Evolutionary conservation across 768 basidiomycete genomes (phyloP).

Genomic region (Suillus clintonianus): DNA sequence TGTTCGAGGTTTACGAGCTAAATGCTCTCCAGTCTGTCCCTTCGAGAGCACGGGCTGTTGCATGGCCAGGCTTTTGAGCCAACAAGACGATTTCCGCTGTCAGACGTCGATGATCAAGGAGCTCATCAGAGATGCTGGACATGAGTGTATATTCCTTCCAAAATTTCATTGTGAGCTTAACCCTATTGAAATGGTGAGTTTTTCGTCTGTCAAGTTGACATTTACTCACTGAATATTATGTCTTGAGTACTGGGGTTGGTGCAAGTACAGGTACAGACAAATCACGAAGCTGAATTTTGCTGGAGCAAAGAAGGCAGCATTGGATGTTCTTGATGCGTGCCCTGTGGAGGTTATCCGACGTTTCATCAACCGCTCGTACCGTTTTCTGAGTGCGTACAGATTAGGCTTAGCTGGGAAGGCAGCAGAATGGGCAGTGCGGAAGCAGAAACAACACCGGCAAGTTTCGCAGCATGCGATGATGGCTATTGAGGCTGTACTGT

Average conservation of each 20-base stretch:
- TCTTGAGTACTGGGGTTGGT: slow-evolving; percentile 8
- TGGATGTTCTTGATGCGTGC: slow-evolving; percentile 40
- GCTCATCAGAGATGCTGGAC: slow-evolving; percentile 22
- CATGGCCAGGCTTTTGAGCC: slow-evolving; percentile 26
- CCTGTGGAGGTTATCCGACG: slow-evolving; percentile 34
- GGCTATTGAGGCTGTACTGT: neutral
- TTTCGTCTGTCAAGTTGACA: no score
- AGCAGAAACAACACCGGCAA: slow-evolving; percentile 35
- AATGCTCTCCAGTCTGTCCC: slow-evolving; percentile 32
- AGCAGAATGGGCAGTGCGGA: slow-evolving; percentile 39
- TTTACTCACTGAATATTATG: neutral
- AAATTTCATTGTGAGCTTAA: slow-evolving; percentile 43
- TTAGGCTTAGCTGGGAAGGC: slow-evolving; percentile 36
- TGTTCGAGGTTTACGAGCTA: slow-evolving; percentile 30
- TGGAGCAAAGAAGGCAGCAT: no score
- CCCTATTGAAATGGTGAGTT: slow-evolving; percentile 17
- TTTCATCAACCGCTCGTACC: slow-evolving; percentile 39
- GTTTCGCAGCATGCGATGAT: slow-evolving; percentile 18
- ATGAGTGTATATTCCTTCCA: slow-evolving; percentile 31
- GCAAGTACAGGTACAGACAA: no score
- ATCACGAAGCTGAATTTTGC: no score
- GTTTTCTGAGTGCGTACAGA: slow-evolving; percentile 39
- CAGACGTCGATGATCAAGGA: slow-evolving; percentile 25
- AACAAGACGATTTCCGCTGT: slow-evolving; percentile 31
- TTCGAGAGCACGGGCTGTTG: slow-evolving; percentile 22